These are phyloP conservation scores for Kluyveromyces dobzhanskii DNA, from an alignment of 805 yeast genomes.

Conservation along the genomic window DNA sequence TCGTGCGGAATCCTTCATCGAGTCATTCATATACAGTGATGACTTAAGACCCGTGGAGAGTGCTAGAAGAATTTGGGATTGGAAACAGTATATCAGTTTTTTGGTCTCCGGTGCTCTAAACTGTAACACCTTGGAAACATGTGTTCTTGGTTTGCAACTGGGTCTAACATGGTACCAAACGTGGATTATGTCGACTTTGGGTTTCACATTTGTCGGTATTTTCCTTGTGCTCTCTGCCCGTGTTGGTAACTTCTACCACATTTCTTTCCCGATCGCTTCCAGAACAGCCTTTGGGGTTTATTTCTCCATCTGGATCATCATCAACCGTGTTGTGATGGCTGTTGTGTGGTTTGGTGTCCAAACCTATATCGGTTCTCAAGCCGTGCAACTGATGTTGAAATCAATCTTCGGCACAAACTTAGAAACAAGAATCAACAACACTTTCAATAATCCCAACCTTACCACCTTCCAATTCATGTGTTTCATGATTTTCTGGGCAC, in stretches of 20 bases:
- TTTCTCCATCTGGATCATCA: slow-evolving; percentile 81
- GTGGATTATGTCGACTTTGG: slow-evolving; percentile 85
- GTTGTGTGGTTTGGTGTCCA: slow-evolving; percentile 87
- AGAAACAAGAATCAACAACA: slow-evolving; percentile 54
- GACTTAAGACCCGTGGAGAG: slow-evolving; percentile 77
- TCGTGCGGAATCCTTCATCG: slow-evolving; percentile 9
- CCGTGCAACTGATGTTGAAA: slow-evolving; percentile 70
- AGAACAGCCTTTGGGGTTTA: slow-evolving; percentile 82
- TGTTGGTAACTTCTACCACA: slow-evolving; percentile 74
- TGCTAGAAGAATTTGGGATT: slow-evolving; percentile 68
- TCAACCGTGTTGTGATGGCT: slow-evolving; percentile 85
- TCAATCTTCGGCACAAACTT: slow-evolving; percentile 68
- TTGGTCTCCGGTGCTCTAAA: slow-evolving; percentile 91
- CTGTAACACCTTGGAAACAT: slow-evolving; percentile 88
- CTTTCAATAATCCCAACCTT: slow-evolving; percentile 47
- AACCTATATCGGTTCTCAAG: slow-evolving; percentile 78
- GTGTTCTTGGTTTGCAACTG: slow-evolving; percentile 72
- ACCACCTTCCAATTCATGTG: slow-evolving; percentile 65
- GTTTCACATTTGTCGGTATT: slow-evolving; percentile 62
- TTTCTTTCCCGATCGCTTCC: slow-evolving; percentile 77
- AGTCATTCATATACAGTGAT: slow-evolving; percentile 54
- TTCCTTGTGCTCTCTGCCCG: slow-evolving; percentile 66
- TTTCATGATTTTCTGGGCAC: slow-evolving; percentile 76
- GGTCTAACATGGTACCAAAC: slow-evolving; percentile 90
- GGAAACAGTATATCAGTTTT: slow-evolving; percentile 73